Evolutionary conservation across 352 stramenopile genomes (phyloP).

Genomic region (Elongisporangium senticosum): DNA sequence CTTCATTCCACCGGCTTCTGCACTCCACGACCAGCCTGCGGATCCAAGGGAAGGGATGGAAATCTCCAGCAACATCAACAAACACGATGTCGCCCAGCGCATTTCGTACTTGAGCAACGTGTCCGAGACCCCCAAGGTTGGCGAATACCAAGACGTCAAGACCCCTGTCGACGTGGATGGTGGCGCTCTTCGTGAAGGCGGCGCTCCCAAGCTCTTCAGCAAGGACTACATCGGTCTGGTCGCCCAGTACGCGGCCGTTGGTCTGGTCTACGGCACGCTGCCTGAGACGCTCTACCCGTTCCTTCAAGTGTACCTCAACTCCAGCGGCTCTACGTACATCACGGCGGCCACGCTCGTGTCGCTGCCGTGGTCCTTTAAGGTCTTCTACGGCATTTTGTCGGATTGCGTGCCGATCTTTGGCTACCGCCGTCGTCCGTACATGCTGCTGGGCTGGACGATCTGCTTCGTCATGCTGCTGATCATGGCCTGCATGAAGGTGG

Average conservation of each 20-base stretch:
- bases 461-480: conserved; percentile 19
- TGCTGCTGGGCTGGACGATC: conserved; percentile 35
- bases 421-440: conserved; percentile 19
- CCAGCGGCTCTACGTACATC: conserved; percentile 12
- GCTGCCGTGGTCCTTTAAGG: conserved; percentile 69
- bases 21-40: no score
- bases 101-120: conserved; percentile 29
- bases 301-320: conserved; percentile 38
- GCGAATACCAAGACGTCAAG: conserved; percentile 15
- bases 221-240: conserved; percentile 24
- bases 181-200: conserved; percentile 29
- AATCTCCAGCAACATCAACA: neutral
- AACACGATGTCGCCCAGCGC: conserved; percentile 12
- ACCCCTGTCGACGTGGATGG: conserved; percentile 13
- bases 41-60: neutral
- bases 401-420: conserved; percentile 4
- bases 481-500: conserved; percentile 17
- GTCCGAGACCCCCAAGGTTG: conserved; percentile 17
- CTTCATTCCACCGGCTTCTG: neutral
- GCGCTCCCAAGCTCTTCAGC: conserved; percentile 17
- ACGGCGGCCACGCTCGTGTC: conserved; percentile 25
- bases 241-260: conserved; percentile 27
- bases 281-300: conserved; percentile 38
- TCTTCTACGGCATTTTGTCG: conserved; percentile 21
- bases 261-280: conserved; percentile 22